Evolutionary conservation across 2,329 filamentous ascomycete species (phyloP), one percentile per base, ranked within the genome.

Genomic region (Sclerotinia trifoliorum): DNA sequence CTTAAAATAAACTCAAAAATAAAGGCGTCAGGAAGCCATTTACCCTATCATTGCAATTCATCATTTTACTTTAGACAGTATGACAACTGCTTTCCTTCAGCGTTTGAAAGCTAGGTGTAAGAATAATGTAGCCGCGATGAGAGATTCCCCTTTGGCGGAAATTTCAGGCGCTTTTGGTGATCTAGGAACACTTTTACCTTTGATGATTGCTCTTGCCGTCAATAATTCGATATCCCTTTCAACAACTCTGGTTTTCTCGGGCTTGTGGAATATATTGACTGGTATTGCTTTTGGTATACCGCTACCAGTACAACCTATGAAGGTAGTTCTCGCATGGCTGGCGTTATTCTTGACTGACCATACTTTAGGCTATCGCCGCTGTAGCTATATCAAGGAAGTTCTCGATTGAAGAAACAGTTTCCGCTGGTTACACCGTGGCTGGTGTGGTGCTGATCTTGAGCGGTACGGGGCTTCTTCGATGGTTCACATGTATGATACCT

Each of bases 101-200:
- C 32, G 46, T 4, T 35, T 63, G 13, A 67, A n/a, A 35, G 48
- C 65, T 24, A 67, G 65, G 10, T 72, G 77, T 65, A 62, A 58
- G 48, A 77, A 88, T 74, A 90, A 90, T 80, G 76, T 86, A 70
- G 77, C 80, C 32, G 88, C 84, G 17, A 79, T 90, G 69, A 82
- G 80, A 70, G 77, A 76, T 29, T 82, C 85, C 62, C 86, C 88
- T 71, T 80, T 90, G 21, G 79, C 90, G 61, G 94, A 98, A 81
- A 87, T 98, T 65, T 96, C 94, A 1, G 94, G 94, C 64, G 91
- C 94, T 0, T 84, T 93, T 2, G 94, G 94, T 71, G 94, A 97
- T 77, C 84, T 97, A 54, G 94, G 94, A 71, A 97, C 94, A 3
- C 86, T 97, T 42, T 86, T 97, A 15, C 94, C 94, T 60, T 87